phyloP scores from a whole-genome alignment of 2,329 filamentous ascomycete genomes.

The Fusarium sp. region DNA sequence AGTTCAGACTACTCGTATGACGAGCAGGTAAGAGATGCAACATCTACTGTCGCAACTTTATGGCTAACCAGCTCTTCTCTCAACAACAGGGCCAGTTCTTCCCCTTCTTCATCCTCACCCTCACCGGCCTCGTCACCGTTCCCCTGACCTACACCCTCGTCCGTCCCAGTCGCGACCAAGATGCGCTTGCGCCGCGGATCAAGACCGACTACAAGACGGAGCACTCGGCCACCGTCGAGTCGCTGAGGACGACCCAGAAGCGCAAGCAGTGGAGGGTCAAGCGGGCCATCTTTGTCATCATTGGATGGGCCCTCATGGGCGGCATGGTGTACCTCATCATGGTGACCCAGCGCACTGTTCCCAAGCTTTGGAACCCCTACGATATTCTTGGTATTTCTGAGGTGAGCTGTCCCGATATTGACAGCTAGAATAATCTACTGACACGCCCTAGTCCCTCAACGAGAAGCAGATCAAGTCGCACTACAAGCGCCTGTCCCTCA shows the following conservation, averaged over 20 bases:
- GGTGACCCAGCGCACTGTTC: slow-evolving; percentile 76
- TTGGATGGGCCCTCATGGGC: slow-evolving; percentile 86
- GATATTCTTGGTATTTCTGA: slow-evolving; percentile 90
- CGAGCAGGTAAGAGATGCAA: slow-evolving; percentile 73
- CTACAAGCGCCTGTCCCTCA: slow-evolving; percentile 88
- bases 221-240: slow-evolving; percentile 85
- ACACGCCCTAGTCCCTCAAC: slow-evolving; percentile 71
- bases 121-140: slow-evolving; percentile 87
- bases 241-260: slow-evolving; percentile 86
- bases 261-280: slow-evolving; percentile 91
- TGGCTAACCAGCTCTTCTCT: slow-evolving; percentile 4
- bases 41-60: not conserved
- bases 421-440: slow-evolving; percentile 6
- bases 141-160: slow-evolving; percentile 91
- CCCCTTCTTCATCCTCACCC: slow-evolving; percentile 96
- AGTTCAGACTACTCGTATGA: slow-evolving; percentile 98
- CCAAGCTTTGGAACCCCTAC: slow-evolving; percentile 96
- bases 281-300: slow-evolving; percentile 79
- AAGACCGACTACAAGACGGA: slow-evolving; percentile 83
- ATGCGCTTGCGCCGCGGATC: slow-evolving; percentile 85
- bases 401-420: slow-evolving; percentile 60
- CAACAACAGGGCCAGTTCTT: slow-evolving; percentile 87
- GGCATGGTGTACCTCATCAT: slow-evolving; percentile 94
- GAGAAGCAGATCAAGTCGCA: slow-evolving; percentile 94
- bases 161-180: slow-evolving; percentile 79